Base-by-base conservation (phyloP, 73 alveolate genomes). In the Paramecium tetraurelia region DNA sequence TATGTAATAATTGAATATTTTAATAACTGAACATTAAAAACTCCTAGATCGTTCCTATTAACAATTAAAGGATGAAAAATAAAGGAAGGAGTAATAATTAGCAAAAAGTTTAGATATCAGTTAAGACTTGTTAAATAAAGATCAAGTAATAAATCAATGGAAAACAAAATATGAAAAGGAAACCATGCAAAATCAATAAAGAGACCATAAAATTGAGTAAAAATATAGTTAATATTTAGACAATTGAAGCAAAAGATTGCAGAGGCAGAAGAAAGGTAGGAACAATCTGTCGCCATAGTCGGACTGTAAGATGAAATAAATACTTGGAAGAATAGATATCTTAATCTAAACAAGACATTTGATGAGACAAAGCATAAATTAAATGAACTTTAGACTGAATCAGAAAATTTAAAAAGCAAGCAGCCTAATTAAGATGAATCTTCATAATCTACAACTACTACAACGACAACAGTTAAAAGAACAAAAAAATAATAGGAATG, bases 41-140 rank as follows among this genome's bases (percentile, higher is more conserved):
- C 29, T 63, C 4, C 24, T 63, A 63, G 50, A 63, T 31, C 41
- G 46, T 22, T 63, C 84, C 11, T 63, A 33, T n/a, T 31, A 63
- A 16, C 46, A 63, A 33, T 12, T 63, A 12, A 33, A 11, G 46
- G 84, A 63, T 3, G 84, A 63, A 63, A 63, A 63, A 31, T 27
- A 27, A 33, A 63, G 46, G 29, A 63, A 63, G n/a, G 46, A 63
- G 12, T 24, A 63, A 63, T n/a, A 33, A 63, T 63, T 31, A 63
- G 84, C 84, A 12, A 63, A 63, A 31, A 63, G 84, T 63, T 63
- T 63, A 63, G 84, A 63, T 63, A 63, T 63, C 84, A 27, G 84
- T 63, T 31, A 63, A 27, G 84, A 63, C 16, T 6, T 63, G 3
- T 12, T 11, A 10, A 63, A 27, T 63, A 63, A 63, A 14, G 84